Conservation (phyloP, 345 rosid genomes). For the Eucalyptus microcorys region DNA sequence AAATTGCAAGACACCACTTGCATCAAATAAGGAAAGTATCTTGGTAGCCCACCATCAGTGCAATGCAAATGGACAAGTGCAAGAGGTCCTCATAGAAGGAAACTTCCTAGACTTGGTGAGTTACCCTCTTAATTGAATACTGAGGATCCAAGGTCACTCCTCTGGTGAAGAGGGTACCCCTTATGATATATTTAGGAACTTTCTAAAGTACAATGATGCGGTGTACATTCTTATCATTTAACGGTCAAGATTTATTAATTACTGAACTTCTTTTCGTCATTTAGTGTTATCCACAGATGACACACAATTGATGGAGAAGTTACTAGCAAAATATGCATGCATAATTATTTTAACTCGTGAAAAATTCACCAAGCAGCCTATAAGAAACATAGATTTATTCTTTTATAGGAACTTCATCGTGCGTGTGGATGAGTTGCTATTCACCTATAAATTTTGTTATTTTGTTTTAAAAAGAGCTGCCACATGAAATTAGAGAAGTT, state of each 20-base stretch:
- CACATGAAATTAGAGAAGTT: not conserved
- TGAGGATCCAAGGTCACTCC: too few relatives aligned
- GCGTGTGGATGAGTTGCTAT: not conserved
- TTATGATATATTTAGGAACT: too few relatives aligned
- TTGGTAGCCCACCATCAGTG: too few relatives aligned
- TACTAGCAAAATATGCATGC: not conserved
- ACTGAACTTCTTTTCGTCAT: not conserved
- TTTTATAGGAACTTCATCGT: not conserved
- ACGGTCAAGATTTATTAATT: not conserved
- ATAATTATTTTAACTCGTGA: not conserved
- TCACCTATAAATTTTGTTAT: not conserved
- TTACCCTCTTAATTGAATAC: too few relatives aligned
- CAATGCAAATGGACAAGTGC: too few relatives aligned
- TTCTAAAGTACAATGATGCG: not conserved
- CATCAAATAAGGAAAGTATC: not conserved
- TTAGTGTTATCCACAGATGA: not conserved
- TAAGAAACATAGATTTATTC: not conserved
- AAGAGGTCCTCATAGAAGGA: too few relatives aligned
- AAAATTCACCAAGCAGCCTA: not conserved
- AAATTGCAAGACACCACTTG: not conserved
- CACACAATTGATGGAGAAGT: not conserved
- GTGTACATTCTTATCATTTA: not conserved
- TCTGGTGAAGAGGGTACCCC: too few relatives aligned
- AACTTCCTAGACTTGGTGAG: too few relatives aligned
- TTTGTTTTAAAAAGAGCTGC: not conserved